Conservation (phyloP, 768 basidiomycete species). For the Psilocybe cyanescens region DNA sequence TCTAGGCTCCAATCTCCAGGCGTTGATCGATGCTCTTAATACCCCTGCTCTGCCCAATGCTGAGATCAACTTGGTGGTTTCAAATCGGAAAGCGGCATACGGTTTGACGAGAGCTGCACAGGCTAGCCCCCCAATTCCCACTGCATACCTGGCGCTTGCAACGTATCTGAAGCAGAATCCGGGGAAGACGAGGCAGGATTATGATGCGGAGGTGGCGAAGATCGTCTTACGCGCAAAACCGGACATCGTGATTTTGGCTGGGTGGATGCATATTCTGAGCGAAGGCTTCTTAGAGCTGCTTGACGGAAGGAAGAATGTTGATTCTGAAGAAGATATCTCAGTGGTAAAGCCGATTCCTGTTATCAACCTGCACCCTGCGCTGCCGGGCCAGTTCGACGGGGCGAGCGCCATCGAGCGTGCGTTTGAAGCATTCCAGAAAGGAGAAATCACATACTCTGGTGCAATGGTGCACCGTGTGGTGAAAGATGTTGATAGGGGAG, state of each 20-base stretch:
- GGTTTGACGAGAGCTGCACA: conserved; percentile 81
- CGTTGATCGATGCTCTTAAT: conserved; percentile 86
- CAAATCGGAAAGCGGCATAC: conserved; percentile 90
- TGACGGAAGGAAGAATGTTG: conserved; percentile 40
- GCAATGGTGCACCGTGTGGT: conserved; percentile 96
- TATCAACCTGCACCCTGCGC: conserved; percentile 95
- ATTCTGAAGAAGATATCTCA: conserved; percentile 36
- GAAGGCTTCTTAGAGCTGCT: conserved; percentile 78
- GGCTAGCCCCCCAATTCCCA: conserved; percentile 78
- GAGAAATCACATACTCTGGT: conserved; percentile 79
- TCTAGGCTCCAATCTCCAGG: conserved; percentile 93
- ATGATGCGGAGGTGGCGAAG: conserved; percentile 81
- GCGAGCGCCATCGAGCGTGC: conserved; percentile 90
- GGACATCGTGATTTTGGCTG: conserved; percentile 92
- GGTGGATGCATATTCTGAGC: conserved; percentile 98
- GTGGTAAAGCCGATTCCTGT: conserved; percentile 59
- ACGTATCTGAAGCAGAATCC: conserved; percentile 79
- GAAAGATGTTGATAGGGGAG: conserved; percentile 90
- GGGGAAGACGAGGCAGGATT: conserved; percentile 77
- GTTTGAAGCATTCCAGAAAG: conserved; percentile 84
- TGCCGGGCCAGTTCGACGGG: conserved; percentile 96
- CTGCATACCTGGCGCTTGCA: conserved; percentile 81
- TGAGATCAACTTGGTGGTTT: conserved; percentile 80
- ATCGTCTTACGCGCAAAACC: conserved; percentile 67
- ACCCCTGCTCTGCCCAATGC: conserved; percentile 76